These are phyloP conservation scores for Coniochaeta pulveracea DNA, from an alignment of 2,329 filamentous ascomycete genomes.

Conservation along the genomic window DNA sequence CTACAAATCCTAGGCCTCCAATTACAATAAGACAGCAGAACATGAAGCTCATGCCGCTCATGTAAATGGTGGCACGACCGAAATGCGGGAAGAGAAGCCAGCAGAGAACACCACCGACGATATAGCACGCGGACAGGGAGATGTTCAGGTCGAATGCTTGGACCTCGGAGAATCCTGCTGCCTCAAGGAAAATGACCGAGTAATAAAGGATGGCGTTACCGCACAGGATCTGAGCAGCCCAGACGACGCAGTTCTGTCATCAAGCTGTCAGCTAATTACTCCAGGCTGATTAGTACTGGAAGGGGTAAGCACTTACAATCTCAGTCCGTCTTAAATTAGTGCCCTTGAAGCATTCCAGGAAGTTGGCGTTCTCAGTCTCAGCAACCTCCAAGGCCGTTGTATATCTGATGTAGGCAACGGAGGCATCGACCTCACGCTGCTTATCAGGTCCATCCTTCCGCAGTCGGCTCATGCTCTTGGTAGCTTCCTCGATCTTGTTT, in stretches of 20 bases:
- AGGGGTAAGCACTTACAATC: constrained; percentile 7
- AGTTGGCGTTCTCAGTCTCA: constrained; percentile 12
- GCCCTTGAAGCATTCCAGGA: constrained; percentile 13
- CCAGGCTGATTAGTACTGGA: too few relatives aligned
- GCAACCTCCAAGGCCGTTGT: constrained; percentile 13
- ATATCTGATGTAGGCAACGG: constrained; percentile 14
- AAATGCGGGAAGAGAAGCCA: constrained; percentile 27
- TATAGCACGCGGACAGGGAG: constrained; percentile 26
- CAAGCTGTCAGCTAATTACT: background rate
- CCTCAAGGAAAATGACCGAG: constrained; percentile 24
- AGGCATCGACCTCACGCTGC: constrained; percentile 16
- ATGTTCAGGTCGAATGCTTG: constrained; percentile 27
- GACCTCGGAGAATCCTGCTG: constrained; percentile 22
- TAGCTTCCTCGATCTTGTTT: constrained; percentile 15
- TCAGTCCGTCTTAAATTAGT: constrained; percentile 15
- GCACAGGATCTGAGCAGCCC: constrained; percentile 25
- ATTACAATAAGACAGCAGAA: constrained; percentile 23
- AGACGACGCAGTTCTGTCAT: constrained; percentile 23
- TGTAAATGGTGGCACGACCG: constrained; percentile 27
- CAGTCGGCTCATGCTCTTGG: constrained; percentile 14
- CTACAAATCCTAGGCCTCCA: constrained; percentile 18
- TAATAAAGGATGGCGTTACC: constrained; percentile 24
- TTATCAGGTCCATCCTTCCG: constrained; percentile 12
- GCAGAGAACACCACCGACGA: constrained; percentile 24
- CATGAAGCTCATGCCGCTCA: constrained; percentile 25